phyloP scores from a whole-genome alignment of 305 asterid genomes.

The Fraxinus paxiana region DNA sequence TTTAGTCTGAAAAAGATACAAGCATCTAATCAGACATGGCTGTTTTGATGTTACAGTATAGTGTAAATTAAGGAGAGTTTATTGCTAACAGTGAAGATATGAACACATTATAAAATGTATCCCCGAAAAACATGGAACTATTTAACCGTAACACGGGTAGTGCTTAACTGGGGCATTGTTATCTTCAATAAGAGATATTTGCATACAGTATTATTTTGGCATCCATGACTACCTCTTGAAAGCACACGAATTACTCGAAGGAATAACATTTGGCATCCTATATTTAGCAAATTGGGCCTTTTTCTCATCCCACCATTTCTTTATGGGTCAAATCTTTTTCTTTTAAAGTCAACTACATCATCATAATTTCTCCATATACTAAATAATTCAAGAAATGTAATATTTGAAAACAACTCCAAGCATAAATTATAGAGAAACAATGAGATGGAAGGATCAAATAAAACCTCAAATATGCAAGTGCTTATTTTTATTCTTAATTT shows the following conservation, averaged over 20 bases:
- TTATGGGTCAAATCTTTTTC: not conserved
- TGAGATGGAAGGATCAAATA: slow-evolving; percentile 6
- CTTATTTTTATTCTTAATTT: not conserved
- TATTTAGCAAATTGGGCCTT: not conserved
- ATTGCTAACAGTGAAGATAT: not conserved
- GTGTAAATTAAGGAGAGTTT: not conserved
- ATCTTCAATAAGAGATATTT: not conserved
- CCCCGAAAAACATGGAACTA: not conserved
- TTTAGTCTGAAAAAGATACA: slow-evolving; percentile 58
- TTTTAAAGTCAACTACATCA: not conserved
- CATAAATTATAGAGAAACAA: not conserved
- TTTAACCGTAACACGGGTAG: not conserved
- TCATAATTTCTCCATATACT: not conserved
- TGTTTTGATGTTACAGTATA: not conserved
- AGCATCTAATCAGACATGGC: slow-evolving; percentile 16
- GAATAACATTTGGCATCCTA: not conserved
- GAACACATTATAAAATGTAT: not conserved
- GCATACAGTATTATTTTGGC: not conserved
- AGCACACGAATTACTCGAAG: not conserved
- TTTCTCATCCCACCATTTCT: not conserved
- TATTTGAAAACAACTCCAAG: not conserved
- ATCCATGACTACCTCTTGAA: not conserved
- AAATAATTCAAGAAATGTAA: slow-evolving; percentile 9
- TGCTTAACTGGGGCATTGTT: not conserved
- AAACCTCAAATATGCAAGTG: not conserved